Conservation (phyloP, 805 yeast genomes). For the Suhomyces sp. region DNA sequence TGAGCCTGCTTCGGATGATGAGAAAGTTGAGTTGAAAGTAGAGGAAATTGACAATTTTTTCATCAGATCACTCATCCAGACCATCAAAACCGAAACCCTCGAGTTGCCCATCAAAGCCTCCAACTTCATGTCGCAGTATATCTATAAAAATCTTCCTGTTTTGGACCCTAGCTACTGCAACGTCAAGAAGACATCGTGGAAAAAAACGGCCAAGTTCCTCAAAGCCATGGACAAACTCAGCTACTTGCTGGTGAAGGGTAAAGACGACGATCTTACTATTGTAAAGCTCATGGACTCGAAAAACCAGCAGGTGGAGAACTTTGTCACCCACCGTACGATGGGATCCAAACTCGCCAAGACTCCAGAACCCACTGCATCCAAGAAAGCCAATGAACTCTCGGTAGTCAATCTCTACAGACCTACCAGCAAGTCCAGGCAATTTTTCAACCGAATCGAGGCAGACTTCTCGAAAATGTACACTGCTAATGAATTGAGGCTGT, state of each 20-base stretch:
- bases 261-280: conserved; percentile 74
- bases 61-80: conserved; percentile 64
- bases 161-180: conserved; percentile 52
- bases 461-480: conserved; percentile 46
- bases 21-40: conserved; percentile 37
- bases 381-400: conserved; percentile 24
- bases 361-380: conserved; percentile 20
- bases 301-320: conserved; percentile 50
- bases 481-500: conserved; percentile 49
- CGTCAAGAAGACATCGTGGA: conserved; percentile 83
- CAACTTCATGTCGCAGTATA: conserved; percentile 65
- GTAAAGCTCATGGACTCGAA: conserved; percentile 45
- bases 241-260: conserved; percentile 71
- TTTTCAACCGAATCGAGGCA: conserved; percentile 44
- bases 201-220: conserved; percentile 78
- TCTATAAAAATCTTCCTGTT: conserved; percentile 71
- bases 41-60: conserved; percentile 77
- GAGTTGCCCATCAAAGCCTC: conserved; percentile 72
- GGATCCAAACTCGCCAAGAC: conserved; percentile 13
- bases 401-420: conserved; percentile 56
- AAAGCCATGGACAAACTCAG: conserved; percentile 82
- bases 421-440: conserved; percentile 42
- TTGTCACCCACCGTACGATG: conserved; percentile 56
- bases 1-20: neutral
- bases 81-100: conserved; percentile 55